Percentiles rank a stretch among this genome's conserved stretches.
These are phyloP conservation scores for Annona cherimola DNA, from an alignment of 164 flowering plant genomes.

Conservation along the genomic window DNA sequence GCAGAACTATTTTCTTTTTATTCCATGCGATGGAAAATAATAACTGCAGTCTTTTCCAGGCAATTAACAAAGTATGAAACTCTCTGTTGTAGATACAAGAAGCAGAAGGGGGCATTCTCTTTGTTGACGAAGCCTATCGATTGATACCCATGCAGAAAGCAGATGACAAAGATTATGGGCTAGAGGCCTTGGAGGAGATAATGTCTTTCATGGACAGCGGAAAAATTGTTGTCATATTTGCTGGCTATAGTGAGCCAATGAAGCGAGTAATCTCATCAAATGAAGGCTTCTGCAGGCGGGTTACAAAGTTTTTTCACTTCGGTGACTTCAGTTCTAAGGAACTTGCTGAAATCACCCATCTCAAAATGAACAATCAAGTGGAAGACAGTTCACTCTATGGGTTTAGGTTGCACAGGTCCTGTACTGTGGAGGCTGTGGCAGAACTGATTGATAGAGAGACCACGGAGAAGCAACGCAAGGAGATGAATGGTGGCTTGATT, in stretches of 20 bases:
- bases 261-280: constrained; percentile 78
- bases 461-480: constrained; percentile 66
- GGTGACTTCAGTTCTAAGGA: constrained; percentile 68
- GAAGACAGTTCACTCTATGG: constrained; percentile 65
- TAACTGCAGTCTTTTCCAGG: not conserved
- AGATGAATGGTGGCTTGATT: constrained; percentile 91
- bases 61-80: not conserved
- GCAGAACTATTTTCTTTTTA: no score
- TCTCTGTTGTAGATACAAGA: constrained; percentile 62
- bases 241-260: constrained; percentile 95
- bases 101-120: constrained; percentile 97
- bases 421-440: constrained; percentile 58
- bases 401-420: constrained; percentile 68
- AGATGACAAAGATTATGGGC: constrained; percentile 94
- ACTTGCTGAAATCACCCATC: constrained; percentile 64
- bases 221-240: constrained; percentile 89
- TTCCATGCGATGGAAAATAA: not conserved
- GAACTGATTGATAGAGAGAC: constrained; percentile 55
- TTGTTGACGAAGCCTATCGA: constrained; percentile 97
- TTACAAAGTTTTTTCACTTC: constrained; percentile 87
- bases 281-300: constrained; percentile 94
- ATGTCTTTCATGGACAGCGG: constrained; percentile 99
- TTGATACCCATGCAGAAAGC: constrained; percentile 89
- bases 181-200: constrained; percentile 97
- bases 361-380: constrained; percentile 68